These are phyloP conservation scores for Solanum sitiens DNA, from an alignment of 257 asterid species.

Conservation along the genomic window DNA sequence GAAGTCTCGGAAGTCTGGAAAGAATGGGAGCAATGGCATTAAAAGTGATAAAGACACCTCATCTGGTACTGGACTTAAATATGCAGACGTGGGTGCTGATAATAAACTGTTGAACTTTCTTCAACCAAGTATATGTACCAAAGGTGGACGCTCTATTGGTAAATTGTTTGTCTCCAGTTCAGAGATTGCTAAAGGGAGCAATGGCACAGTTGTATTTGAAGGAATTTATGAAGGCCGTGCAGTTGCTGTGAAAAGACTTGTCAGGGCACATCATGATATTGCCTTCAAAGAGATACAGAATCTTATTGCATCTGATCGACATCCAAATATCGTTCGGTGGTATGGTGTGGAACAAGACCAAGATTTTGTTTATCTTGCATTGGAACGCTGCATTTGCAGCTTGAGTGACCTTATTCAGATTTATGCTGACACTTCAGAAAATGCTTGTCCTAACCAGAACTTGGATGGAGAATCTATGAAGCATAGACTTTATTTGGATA, in stretches of 20 bases:
- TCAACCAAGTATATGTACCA: constrained; percentile 18
- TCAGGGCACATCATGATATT: constrained; percentile 70
- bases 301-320: constrained; percentile 81
- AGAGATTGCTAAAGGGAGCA: constrained; percentile 91
- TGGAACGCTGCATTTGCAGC: constrained; percentile 88
- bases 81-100: constrained; percentile 14
- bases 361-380: constrained; percentile 83
- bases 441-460: constrained; percentile 12
- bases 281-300: constrained; percentile 84
- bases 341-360: constrained; percentile 85
- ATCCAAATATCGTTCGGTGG: constrained; percentile 87
- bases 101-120: constrained; percentile 36
- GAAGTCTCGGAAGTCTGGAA: constrained; percentile 52
- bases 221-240: constrained; percentile 78
- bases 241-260: constrained; percentile 96
- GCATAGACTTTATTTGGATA: constrained; percentile 22
- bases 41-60: constrained; percentile 27
- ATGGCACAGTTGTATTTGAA: constrained; percentile 87
- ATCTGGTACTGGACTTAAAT: constrained; percentile 24
- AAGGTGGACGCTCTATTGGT: constrained; percentile 66
- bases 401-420: constrained; percentile 65
- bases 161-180: constrained; percentile 58
- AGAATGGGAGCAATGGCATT: constrained; percentile 29
- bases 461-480: constrained; percentile 28
- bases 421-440: constrained; percentile 33